These are phyloP conservation scores for Ceriops decandra DNA, from an alignment of 345 rosid species.

Conservation along the genomic window DNA sequence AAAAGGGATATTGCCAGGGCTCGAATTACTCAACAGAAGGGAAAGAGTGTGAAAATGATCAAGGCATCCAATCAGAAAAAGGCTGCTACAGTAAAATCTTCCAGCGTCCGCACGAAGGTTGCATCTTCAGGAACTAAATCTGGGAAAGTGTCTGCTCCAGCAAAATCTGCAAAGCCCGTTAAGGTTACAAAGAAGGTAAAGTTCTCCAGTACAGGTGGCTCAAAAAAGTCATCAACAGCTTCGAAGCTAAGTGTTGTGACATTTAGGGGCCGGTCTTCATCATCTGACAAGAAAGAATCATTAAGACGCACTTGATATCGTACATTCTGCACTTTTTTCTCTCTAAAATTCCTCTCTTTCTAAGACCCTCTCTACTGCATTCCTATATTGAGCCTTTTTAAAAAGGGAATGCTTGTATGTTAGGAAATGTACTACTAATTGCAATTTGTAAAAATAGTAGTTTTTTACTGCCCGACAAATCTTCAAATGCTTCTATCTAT, in stretches of 20 bases:
- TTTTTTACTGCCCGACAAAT: too few species aligned
- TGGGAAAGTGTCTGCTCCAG: conserved; percentile 29
- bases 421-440: too few species aligned
- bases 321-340: too few species aligned
- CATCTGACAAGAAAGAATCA: conserved; percentile 36
- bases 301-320: conserved; percentile 31
- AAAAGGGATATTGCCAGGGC: conserved; percentile 63
- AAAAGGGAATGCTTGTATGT: too few species aligned
- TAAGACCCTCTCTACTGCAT: too few species aligned
- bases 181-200: conserved; percentile 22
- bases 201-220: conserved; percentile 11
- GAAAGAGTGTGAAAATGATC: conserved; percentile 41
- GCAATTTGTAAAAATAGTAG: too few species aligned
- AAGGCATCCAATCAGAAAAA: conserved; percentile 44
- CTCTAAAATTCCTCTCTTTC: too few species aligned
- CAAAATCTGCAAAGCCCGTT: conserved; percentile 38
- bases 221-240: conserved; percentile 24
- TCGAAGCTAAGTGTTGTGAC: conserved; percentile 69
- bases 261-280: conserved; percentile 59
- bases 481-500: too few species aligned
- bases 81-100: conserved; percentile 25
- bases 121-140: conserved; percentile 32
- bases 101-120: conserved; percentile 21
- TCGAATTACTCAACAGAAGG: conserved; percentile 58
- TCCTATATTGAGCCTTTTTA: too few species aligned